Evolutionary conservation across 805 yeast genomes (phyloP).

Genomic region (Starmerella gropengiesseri): DNA sequence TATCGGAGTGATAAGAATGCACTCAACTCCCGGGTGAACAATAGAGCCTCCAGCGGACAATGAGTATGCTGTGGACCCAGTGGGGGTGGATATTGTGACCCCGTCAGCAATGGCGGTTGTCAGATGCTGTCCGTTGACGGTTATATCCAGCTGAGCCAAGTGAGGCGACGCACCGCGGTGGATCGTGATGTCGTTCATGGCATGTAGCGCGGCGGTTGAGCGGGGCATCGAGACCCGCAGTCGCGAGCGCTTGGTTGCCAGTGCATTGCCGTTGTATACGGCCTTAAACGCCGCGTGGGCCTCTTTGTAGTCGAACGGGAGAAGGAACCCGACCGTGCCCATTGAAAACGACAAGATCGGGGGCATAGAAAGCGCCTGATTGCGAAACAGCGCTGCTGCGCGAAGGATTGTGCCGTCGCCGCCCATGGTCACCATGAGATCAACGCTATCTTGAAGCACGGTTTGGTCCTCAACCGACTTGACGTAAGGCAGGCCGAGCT

Average conservation of each 20-base stretch:
- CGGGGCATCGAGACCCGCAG: constrained; percentile 28
- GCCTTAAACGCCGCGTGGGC: constrained; percentile 48
- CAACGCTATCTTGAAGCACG: constrained; percentile 45
- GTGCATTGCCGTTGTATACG: constrained; percentile 58
- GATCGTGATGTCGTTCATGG: constrained; percentile 83
- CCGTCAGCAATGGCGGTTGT: constrained; percentile 94
- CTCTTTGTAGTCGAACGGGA: constrained; percentile 72
- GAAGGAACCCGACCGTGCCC: constrained; percentile 81
- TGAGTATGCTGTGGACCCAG: constrained; percentile 92
- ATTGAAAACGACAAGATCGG: constrained; percentile 81
- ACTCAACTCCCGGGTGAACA: constrained; percentile 77
- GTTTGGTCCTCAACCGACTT: constrained; percentile 44
- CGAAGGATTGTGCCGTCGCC: constrained; percentile 91
- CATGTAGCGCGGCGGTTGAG: constrained; percentile 41
- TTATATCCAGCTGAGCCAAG: constrained; percentile 71
- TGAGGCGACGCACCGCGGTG: constrained; percentile 87
- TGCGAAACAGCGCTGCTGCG: constrained; percentile 69
- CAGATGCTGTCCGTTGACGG: constrained; percentile 68
- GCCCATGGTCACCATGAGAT: constrained; percentile 77
- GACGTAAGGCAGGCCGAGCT: constrained; percentile 33
- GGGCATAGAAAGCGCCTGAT: constrained; percentile 50
- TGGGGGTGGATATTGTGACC: constrained; percentile 72
- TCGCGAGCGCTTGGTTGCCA: constrained; percentile 65
- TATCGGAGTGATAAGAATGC: constrained; percentile 75
- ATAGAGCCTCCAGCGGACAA: constrained; percentile 85